Conservation (phyloP, 2,329 filamentous ascomycete species). For the Hymenoscyphus scutula region DNA sequence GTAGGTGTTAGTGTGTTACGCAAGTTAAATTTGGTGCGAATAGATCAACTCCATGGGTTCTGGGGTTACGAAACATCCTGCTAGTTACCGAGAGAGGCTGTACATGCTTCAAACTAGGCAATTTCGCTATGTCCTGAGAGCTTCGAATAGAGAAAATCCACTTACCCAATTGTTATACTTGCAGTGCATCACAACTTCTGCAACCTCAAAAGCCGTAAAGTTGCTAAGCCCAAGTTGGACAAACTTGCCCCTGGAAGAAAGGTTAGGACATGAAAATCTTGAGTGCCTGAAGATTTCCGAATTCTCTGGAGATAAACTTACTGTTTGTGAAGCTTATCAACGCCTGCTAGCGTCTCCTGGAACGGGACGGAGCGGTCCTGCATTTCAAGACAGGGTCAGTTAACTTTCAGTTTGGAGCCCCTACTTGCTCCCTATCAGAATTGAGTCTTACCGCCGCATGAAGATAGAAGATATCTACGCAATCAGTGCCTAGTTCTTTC, state of each 20-base stretch:
- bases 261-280: not conserved
- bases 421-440: not conserved
- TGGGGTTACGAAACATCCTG: too few species aligned
- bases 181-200: constrained; percentile 78
- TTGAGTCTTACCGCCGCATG: constrained; percentile 54
- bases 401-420: not conserved
- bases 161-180: constrained; percentile 67
- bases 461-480: constrained; percentile 76
- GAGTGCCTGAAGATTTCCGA: too few species aligned
- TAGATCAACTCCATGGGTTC: too few species aligned
- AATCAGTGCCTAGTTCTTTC: constrained; percentile 68
- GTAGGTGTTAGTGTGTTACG: too few species aligned
- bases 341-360: constrained; percentile 71
- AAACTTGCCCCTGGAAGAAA: constrained; percentile 67
- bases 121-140: not conserved
- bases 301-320: constrained; percentile 15
- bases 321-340: constrained; percentile 76
- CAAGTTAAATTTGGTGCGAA: too few species aligned
- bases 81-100: too few species aligned
- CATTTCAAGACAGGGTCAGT: not conserved
- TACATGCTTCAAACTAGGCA: not conserved
- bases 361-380: constrained; percentile 68
- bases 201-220: constrained; percentile 83
- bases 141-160: not conserved
- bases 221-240: constrained; percentile 77